Conservation (phyloP, 106 monocot species). For the Apostasia shenzhenica region DNA sequence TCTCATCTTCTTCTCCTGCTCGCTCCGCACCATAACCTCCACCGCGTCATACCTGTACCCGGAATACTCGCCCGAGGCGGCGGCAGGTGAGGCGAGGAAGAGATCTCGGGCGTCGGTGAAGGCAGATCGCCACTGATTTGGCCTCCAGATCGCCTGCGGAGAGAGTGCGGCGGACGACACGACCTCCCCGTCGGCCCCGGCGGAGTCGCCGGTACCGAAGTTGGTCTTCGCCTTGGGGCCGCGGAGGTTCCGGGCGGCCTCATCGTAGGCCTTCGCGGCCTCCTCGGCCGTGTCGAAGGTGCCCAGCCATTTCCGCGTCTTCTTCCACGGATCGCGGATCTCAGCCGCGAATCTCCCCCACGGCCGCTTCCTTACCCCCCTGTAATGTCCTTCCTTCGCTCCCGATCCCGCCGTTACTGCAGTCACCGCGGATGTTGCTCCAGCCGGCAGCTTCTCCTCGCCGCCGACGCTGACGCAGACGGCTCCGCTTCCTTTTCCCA, state of each 20-base stretch:
- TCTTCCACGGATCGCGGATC: constrained; percentile 44
- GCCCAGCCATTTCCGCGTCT: constrained; percentile 36
- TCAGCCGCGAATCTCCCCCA: constrained; percentile 44
- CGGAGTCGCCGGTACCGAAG: constrained; percentile 15
- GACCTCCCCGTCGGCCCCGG: neutral
- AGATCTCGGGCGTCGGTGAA: constrained; percentile 12
- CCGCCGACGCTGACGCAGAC: neutral
- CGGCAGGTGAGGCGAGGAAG: neutral
- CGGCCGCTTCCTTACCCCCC: constrained; percentile 35
- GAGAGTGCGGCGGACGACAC: neutral
- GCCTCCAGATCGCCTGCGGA: neutral
- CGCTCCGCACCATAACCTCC: constrained; percentile 12
- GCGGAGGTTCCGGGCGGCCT: constrained; percentile 29
- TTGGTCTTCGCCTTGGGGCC: constrained; percentile 44
- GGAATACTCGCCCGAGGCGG: constrained; percentile 10
- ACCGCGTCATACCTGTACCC: constrained; percentile 29
- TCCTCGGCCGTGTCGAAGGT: constrained; percentile 43
- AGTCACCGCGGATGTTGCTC: neutral
- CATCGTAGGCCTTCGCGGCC: constrained; percentile 35
- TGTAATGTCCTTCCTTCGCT: constrained; percentile 35
- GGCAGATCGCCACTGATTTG: constrained; percentile 5
- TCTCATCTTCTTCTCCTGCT: constrained; percentile 21
- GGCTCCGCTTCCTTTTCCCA: neutral
- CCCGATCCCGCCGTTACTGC: neutral
- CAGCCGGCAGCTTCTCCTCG: neutral